Evolutionary conservation across 1,284 basidiomycete genomes (phyloP), one percentile per base, ranked within the genome.

Genomic region (Ustilago sp.): DNA sequence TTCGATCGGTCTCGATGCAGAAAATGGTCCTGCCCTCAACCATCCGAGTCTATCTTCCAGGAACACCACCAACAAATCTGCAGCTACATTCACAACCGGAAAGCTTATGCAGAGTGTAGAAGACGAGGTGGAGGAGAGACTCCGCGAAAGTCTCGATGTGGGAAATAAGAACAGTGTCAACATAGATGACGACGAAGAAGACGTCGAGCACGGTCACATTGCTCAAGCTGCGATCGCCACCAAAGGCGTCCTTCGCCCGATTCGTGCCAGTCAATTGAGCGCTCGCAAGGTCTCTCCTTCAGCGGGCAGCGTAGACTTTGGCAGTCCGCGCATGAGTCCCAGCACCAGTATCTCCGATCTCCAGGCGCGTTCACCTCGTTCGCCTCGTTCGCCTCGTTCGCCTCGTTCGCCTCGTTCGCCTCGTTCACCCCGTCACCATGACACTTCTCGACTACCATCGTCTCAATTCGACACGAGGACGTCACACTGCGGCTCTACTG

Each of bases 171-270:
- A 28, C 17, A 43, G 48, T 23, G 38, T 36, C 15, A 55, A 66
- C 23, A 36, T 52, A 4, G 68, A 71, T 19, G 69, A 59, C 13
- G 62, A 77, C 17, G 69, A 72, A 19, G 73, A 67, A 35, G 74
- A 74, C 17, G 70, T 69, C 19, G 63, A 67, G 13, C 59, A 64
- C 32, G 69, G 70, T 4, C 63, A 68, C 55, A 77, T 77, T 17
- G 67, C 70, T 5, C 70, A 70, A 34, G 75, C 70, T 19, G 63
- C 75, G 47, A 64, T 70, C n/a, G 71, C 64, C 7, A 70, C 67
- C 57, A 70, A 67, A 23, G 61, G 71, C 34, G 56, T 67, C 32
- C 34, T 70, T 35, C 60, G 63, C 11, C 70, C 75, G 0, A 57
- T 70, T 1, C 70, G 64, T 8, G 71, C 75, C 19, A 67, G 63